phyloP scores from a whole-genome alignment of 2,329 filamentous ascomycete genomes.

The Aureobasidium musti region DNA sequence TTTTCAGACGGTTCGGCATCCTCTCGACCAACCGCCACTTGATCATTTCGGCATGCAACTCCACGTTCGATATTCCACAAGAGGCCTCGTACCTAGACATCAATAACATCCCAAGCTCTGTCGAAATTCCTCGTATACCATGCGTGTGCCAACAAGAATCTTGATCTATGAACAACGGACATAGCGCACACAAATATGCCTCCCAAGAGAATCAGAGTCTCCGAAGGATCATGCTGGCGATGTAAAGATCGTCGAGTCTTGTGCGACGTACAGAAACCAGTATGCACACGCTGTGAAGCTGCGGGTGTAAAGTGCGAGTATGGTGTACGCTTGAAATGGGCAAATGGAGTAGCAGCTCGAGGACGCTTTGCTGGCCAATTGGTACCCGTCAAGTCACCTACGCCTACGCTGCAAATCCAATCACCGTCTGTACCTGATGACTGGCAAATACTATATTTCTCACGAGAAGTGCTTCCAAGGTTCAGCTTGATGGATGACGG shows the following conservation, averaged over 20 bases:
- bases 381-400: neutral
- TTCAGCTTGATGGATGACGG: slow-evolving; percentile 9
- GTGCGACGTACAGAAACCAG: slow-evolving; percentile 7
- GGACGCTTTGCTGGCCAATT: slow-evolving; percentile 15
- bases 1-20: neutral
- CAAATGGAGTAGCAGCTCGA: slow-evolving; percentile 16
- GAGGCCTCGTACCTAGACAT: neutral
- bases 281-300: neutral
- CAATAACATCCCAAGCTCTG: neutral
- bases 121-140: neutral
- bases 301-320: slow-evolving; percentile 11
- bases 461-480: slow-evolving; percentile 2
- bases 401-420: neutral
- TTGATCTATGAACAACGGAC: neutral
- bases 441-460: slow-evolving; percentile 9
- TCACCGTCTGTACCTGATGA: neutral
- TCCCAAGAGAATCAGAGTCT: slow-evolving; percentile 8
- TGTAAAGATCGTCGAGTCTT: slow-evolving; percentile 16
- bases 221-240: slow-evolving; percentile 17
- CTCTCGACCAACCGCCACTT: neutral
- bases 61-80: neutral
- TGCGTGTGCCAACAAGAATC: neutral
- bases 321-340: slow-evolving; percentile 10
- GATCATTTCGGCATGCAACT: neutral
- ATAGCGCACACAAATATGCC: neutral